Base-by-base conservation (phyloP, 2,329 filamentous ascomycete genomes). In the Fusarium sp. region DNA sequence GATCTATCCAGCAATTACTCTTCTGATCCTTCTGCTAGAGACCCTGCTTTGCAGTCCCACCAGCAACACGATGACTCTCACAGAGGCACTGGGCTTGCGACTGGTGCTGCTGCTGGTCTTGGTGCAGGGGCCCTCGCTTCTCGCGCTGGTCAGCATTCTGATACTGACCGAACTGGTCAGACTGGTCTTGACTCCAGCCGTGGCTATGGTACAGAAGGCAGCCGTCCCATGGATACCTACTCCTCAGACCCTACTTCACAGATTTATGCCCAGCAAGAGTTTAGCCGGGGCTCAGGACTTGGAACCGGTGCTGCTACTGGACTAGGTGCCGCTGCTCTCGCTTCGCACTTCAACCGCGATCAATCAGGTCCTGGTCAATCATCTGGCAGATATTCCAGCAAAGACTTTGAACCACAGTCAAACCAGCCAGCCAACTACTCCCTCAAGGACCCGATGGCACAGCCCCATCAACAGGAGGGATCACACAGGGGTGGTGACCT, bases 21-120 rank as follows among this genome's bases (percentile, higher is more conserved):
- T 29, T 13, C 12, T 2, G 12, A n/a, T 1, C 24, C 29, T 5
- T 42, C 47, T 34, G 5, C 19, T 7, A 12, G 24, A n/a, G 12
- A 29, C 25, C 40, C 54, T 1, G 31, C 32, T 2, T 15, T 40
- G 11, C 56, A 43, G 2, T 34, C 43, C 1, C 6, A 60, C 6
- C 22, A 52, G 4, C 55, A 58, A 8, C 19, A 19, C 3, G 32
- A 31, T 1, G 54, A 59, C 5, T 59, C 56, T 1, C 35, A 59
- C 13, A 31, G 15, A 2, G 45, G 46, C 1, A 1, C 31, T 2
- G 56, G 54, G 2, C 41, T 59, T 0, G 56, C 40, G 9, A 7
- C 54, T 2, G 56, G 56, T 7, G 19, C 56, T 3, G 56, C 46
- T 3, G 22, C 56, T 2, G 56, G 54, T 0, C 29, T 59, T 2